Evolutionary conservation across 2,329 filamentous ascomycete species (phyloP), one percentile per base, ranked within the genome.

Genomic region (Aureobasidium sp.): DNA sequence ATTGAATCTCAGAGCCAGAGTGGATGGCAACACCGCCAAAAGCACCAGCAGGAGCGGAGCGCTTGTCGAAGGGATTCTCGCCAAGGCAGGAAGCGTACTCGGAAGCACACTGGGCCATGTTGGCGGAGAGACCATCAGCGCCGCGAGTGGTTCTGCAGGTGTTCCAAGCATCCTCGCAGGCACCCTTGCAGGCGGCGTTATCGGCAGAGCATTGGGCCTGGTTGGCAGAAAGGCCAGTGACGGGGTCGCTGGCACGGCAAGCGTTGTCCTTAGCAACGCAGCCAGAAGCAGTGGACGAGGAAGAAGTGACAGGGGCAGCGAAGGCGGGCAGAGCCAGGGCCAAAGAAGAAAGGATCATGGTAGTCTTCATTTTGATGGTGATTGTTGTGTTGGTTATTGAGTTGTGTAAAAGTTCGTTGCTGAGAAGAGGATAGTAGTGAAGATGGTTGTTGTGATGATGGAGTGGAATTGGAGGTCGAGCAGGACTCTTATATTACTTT

Each of bases 1-100:
- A 65, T n/a, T 67, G 66, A 27, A 68, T 51, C n/a, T 48, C 36
- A 27, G 62, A 63, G 55, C 64, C 67, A 27, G 67, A 65, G 53
- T 32, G 57, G 50, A 67, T 66, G 61, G 66, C 63, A 36, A 67
- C 44, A 48, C 65, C 65, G 56, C 59, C 57, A 59, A 69, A 68
- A 27, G 64, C 59, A 47, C 59, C 51, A 17, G 48, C 41, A 13
- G 59, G 47, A 2, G 57, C 47, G 13, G 61, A 17, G 43, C 55
- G 55, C 39, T 46, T 41, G 20, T 34, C 46, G 26, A 63, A 63
- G 34, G 55, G 55, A 27, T 63, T 63, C 44, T 60, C 44, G 61
- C 61, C 61, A 20, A 63, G 61, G 47, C 61, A 63, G 34, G 9
- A 6, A 9, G 55, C 44, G 53, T 59, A 63, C 6, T 52, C 27